Conservation (phyloP, 1,139 yeast species). For the Saccharomyces hybrid region DNA sequence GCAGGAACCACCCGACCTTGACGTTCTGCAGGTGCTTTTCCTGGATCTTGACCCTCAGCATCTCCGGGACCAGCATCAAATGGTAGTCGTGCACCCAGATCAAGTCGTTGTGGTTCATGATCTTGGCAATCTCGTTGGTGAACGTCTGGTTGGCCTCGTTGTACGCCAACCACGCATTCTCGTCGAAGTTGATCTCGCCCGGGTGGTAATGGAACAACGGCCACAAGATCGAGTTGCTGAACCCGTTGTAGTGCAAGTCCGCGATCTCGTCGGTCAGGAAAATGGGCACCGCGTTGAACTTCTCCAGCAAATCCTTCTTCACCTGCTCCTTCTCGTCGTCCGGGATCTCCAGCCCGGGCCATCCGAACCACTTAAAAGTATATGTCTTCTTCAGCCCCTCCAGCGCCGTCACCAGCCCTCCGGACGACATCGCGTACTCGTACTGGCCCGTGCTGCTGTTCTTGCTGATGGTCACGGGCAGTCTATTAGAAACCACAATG, state of each 20-base stretch:
- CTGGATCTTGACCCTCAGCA: slow-evolving; percentile 57
- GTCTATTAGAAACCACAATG: slow-evolving; percentile 84
- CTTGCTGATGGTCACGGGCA: slow-evolving; percentile 85
- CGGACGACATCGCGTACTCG: slow-evolving; percentile 83
- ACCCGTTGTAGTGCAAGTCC: slow-evolving; percentile 93
- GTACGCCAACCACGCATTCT: slow-evolving; percentile 96
- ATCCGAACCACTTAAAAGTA: slow-evolving; percentile 94
- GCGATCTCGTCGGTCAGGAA: slow-evolving; percentile 83
- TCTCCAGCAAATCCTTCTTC: slow-evolving; percentile 57
- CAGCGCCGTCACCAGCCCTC: slow-evolving; percentile 92
- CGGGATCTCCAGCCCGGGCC: slow-evolving; percentile 93
- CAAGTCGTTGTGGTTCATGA: slow-evolving; percentile 74
- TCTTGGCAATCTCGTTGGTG: slow-evolving; percentile 64
- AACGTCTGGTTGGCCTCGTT: slow-evolving; percentile 85
- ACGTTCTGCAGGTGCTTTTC: slow-evolving; percentile 42
- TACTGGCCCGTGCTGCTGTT: slow-evolving; percentile 52
- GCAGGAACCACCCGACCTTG: slow-evolving; percentile 86
- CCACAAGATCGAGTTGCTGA: slow-evolving; percentile 88
- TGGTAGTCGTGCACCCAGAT: slow-evolving; percentile 99
- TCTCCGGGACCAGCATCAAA: slow-evolving; percentile 86
- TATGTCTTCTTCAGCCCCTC: slow-evolving; percentile 83
- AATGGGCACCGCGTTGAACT: slow-evolving; percentile 87
- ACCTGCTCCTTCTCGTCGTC: slow-evolving; percentile 64
- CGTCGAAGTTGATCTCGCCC: slow-evolving; percentile 97
- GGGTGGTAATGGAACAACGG: slow-evolving; percentile 98